Evolutionary conservation across 2,329 filamentous ascomycete species (phyloP).

Genomic region (Ilyonectria mors-panacis): DNA sequence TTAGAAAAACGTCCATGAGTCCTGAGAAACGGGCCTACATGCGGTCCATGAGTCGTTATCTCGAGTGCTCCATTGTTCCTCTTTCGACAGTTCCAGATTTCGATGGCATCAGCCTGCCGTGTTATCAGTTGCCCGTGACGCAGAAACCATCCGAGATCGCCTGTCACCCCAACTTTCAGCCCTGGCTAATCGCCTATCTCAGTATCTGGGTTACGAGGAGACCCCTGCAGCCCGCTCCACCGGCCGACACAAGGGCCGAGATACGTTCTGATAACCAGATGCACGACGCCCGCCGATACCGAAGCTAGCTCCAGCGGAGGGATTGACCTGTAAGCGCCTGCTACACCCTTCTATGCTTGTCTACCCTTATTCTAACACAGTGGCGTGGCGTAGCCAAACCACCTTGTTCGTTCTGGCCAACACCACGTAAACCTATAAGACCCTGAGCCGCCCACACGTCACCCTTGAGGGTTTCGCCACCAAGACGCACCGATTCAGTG

Average conservation of each 20-base stretch:
- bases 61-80: neutral
- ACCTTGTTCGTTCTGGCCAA: neutral
- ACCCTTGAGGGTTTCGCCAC: neutral
- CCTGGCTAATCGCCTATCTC: constrained; percentile 6
- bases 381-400: neutral
- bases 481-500: neutral
- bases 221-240: constrained; percentile 1
- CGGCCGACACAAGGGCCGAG: neutral
- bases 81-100: neutral
- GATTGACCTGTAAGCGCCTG: neutral
- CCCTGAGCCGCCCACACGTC: neutral
- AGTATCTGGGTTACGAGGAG: neutral
- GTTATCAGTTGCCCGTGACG: neutral
- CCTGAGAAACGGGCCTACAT: neutral
- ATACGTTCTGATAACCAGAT: constrained; percentile 12
- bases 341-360: neutral
- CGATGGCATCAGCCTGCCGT: neutral
- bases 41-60: neutral
- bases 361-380: neutral
- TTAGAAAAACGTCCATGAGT: neutral
- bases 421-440: neutral
- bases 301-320: neutral
- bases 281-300: constrained; percentile 1
- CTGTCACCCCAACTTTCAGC: neutral
- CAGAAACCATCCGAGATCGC: constrained; percentile 2